Evolutionary conservation across 192 early-diverging fungal genomes (phyloP).

Genomic region (Entomortierella lignicola): DNA sequence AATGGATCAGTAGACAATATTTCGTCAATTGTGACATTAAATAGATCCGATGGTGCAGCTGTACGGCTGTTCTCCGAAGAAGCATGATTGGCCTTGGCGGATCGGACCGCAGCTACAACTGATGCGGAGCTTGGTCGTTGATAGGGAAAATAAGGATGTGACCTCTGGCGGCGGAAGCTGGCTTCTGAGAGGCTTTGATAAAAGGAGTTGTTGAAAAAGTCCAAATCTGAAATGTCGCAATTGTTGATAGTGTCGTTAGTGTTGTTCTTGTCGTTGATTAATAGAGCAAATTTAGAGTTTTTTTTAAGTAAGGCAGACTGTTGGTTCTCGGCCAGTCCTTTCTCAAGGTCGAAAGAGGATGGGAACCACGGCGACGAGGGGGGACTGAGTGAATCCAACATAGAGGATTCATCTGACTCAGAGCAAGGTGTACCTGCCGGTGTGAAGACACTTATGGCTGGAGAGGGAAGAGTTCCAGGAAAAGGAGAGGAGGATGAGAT

Average conservation of each 20-base stretch:
- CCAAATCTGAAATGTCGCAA: neutral
- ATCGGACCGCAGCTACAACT: conserved; percentile 5
- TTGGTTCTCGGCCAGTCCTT: neutral
- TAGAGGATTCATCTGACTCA: conserved; percentile 24
- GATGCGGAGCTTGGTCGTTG: neutral
- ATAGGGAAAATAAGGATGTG: neutral
- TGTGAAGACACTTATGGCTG: conserved; percentile 2
- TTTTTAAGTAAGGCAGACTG: neutral
- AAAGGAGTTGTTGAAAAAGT: conserved; percentile 31
- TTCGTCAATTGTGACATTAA: conserved; percentile 21
- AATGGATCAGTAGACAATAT: conserved; percentile 25
- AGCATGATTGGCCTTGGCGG: neutral
- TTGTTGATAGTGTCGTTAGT: neutral
- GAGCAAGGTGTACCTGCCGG: conserved; percentile 15
- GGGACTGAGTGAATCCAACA: conserved; percentile 21
- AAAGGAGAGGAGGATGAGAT: neutral
- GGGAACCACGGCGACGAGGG: conserved; percentile 35
- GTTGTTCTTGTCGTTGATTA: neutral
- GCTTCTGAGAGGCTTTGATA: conserved; percentile 13
- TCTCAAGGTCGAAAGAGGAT: neutral
- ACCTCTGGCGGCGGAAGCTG: neutral
- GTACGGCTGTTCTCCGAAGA: conserved; percentile 5
- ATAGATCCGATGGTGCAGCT: conserved; percentile 39
- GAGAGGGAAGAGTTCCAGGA: conserved; percentile 1
- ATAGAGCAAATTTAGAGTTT: neutral